These are phyloP conservation scores for Xanthoconium stramineum DNA, from an alignment of 768 basidiomycete genomes.

Conservation along the genomic window DNA sequence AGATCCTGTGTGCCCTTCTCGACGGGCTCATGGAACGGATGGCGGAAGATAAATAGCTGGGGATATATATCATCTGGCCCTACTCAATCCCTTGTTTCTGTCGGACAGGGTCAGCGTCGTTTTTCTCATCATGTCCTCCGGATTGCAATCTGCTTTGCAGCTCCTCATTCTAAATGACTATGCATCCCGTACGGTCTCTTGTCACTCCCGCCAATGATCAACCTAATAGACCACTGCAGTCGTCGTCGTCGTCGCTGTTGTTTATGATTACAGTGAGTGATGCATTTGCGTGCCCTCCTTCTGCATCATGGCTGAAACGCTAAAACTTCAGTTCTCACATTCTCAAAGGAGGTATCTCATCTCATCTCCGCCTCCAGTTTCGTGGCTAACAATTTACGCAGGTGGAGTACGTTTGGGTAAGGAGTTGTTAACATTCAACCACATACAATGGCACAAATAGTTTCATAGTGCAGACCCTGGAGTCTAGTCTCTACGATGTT, in stretches of 20 bases:
- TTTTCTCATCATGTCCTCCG: neutral
- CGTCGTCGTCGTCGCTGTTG: neutral
- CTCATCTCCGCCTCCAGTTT: neutral
- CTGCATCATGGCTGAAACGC: neutral
- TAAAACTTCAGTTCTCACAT: neutral
- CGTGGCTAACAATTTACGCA: neutral
- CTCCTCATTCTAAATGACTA: neutral
- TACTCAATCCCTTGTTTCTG: neutral
- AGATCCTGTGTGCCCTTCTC: neutral
- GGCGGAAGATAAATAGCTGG: neutral
- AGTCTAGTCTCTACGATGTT: neutral
- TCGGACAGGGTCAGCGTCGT: neutral
- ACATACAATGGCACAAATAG: neutral
- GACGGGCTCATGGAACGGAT: neutral
- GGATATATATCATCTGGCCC: neutral
- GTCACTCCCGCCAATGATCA: neutral
- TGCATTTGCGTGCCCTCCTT: neutral
- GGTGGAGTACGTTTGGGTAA: slow-evolving; percentile 2
- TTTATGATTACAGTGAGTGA: slow-evolving; percentile 1
- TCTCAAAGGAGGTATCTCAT: neutral
- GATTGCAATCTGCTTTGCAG: neutral
- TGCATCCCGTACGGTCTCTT: neutral
- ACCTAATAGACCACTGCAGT: neutral
- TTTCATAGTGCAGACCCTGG: neutral
- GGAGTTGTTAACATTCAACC: neutral